These are phyloP conservation scores for Monosporascus sp. DNA, from an alignment of 2,329 filamentous ascomycete genomes.

Conservation along the genomic window DNA sequence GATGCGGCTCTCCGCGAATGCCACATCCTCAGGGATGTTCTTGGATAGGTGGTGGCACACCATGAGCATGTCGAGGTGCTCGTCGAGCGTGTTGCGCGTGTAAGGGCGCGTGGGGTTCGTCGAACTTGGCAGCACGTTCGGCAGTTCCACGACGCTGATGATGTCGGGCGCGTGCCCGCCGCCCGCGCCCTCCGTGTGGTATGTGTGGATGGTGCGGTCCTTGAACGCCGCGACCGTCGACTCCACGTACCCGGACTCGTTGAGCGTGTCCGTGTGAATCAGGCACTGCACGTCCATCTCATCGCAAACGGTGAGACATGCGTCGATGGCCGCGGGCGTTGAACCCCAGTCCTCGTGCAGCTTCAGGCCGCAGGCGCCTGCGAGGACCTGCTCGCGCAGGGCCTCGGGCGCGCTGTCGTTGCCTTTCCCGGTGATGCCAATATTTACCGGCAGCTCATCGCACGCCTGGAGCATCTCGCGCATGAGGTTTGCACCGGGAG, in stretches of 20 bases:
- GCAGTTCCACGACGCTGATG: conserved; percentile 83
- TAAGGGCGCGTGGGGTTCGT: conserved; percentile 91
- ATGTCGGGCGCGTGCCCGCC: conserved; percentile 95
- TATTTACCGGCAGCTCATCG: conserved; percentile 76
- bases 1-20: conserved; percentile 91
- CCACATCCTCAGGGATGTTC: conserved; percentile 91
- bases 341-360: conserved; percentile 95
- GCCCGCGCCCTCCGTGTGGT: conserved; percentile 93
- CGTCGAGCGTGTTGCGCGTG: conserved; percentile 87
- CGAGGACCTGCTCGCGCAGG: conserved; percentile 72
- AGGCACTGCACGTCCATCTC: conserved; percentile 88
- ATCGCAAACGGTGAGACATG: conserved; percentile 80
- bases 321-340: conserved; percentile 86
- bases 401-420: conserved; percentile 71
- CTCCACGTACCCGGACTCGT: conserved; percentile 96
- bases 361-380: conserved; percentile 86
- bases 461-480: conserved; percentile 85
- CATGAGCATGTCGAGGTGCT: conserved; percentile 98
- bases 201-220: conserved; percentile 85
- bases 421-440: conserved; percentile 89
- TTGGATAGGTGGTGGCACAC: conserved; percentile 91
- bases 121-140: conserved; percentile 82
- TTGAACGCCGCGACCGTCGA: conserved; percentile 83
- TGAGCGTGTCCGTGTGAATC: conserved; percentile 93
- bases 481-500: conserved; percentile 77